Conservation (phyloP, 1,284 basidiomycete genomes). For the Heliocybe sulcata region DNA sequence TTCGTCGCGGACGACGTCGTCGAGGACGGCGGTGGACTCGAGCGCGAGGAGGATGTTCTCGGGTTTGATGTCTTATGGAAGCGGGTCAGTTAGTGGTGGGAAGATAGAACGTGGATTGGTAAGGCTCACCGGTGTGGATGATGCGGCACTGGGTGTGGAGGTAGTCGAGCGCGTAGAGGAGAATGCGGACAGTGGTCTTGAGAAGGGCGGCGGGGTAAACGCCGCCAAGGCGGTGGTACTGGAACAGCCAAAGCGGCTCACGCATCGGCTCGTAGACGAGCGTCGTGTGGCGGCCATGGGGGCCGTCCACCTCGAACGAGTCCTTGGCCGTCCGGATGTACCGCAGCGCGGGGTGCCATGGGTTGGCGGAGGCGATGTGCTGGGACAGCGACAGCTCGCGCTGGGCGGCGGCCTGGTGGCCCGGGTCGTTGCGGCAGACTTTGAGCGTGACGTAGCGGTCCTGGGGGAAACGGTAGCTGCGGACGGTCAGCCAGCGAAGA, state of each 20-base stretch:
- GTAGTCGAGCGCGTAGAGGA: not conserved
- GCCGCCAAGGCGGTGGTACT: not conserved
- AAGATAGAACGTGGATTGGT: not conserved
- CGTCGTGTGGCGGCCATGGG: not conserved
- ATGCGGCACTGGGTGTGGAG: not conserved
- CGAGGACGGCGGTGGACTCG: not conserved
- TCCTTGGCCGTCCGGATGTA: not conserved
- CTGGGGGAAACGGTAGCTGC: not conserved
- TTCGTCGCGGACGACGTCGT: not conserved
- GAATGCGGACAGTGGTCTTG: not conserved
- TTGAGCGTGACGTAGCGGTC: not conserved
- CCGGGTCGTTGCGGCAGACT: not conserved
- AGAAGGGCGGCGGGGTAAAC: not conserved
- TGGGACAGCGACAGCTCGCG: not conserved
- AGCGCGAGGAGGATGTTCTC: not conserved
- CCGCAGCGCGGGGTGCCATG: not conserved
- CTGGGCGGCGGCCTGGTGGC: not conserved
- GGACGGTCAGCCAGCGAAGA: not conserved
- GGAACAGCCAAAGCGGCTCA: not conserved
- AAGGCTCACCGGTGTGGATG: not conserved
- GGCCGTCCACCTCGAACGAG: not conserved
- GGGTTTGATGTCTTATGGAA: not conserved
- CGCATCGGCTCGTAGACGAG: not conserved
- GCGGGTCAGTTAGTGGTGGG: not conserved
- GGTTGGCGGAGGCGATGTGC: not conserved